Evolutionary conservation across 139 green algal species (phyloP).

Genomic region (Chlamydomonas incerta): DNA sequence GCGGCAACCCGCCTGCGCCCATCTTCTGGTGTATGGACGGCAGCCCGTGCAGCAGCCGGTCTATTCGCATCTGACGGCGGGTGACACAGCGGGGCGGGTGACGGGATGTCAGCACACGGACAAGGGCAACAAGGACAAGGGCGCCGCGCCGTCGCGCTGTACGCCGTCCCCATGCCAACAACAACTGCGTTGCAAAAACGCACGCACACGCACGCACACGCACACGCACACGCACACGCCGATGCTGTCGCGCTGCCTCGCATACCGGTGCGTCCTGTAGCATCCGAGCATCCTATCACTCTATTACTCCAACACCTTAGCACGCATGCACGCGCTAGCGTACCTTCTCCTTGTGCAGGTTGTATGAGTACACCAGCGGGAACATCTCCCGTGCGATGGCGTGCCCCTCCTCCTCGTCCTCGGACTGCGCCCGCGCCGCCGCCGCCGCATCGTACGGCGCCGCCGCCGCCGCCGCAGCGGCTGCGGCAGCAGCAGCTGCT

Average conservation of each 20-base stretch:
- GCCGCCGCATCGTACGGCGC: background rate
- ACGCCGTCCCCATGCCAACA: no score
- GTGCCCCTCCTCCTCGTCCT: slow-evolving; percentile 24
- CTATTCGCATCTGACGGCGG: slow-evolving; percentile 24
- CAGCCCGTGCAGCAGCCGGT: slow-evolving; percentile 25
- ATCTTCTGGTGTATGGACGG: slow-evolving; percentile 8
- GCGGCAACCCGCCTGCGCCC: no score
- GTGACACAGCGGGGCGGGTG: no score
- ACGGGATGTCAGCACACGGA: background rate
- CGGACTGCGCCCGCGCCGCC: background rate
- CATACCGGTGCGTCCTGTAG: no score
- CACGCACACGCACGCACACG: no score
- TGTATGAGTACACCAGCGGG: slow-evolving; percentile 11
- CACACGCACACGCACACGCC: no score
- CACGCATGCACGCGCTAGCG: background rate
- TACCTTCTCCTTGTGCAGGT: slow-evolving; percentile 38
- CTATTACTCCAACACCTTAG: no score
- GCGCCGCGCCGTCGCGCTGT: no score
- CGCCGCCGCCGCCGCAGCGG: background rate
- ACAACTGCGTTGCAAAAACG: no score
- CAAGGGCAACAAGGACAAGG: no score
- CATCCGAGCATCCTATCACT: no score
- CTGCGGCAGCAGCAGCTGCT: background rate
- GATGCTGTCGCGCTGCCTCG: no score
- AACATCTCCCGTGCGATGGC: slow-evolving; percentile 32